Evolutionary conservation across 176 grass and related monocot species (phyloP).

Genomic region (Hordeum marinum): DNA sequence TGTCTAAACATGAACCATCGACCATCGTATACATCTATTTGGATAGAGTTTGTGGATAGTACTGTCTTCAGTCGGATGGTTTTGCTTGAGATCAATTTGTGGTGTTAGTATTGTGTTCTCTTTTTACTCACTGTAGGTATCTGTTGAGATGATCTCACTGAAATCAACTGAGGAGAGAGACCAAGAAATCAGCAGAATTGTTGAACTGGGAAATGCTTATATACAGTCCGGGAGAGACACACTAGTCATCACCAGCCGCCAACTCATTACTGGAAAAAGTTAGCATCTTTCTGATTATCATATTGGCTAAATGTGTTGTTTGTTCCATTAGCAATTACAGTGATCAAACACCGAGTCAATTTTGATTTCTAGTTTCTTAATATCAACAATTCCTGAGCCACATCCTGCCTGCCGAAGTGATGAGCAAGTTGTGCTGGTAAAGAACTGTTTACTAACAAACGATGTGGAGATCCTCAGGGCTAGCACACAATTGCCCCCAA

Average conservation of each 20-base stretch:
- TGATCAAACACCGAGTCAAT: neutral
- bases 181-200: conserved; percentile 65
- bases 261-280: conserved; percentile 91
- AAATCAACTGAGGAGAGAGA: conserved; percentile 68
- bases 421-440: conserved; percentile 1
- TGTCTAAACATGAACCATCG: conserved; percentile 16
- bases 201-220: conserved; percentile 74
- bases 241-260: conserved; percentile 78
- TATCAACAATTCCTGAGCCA: neutral
- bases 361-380: conserved; percentile 16
- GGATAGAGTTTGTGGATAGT: conserved; percentile 6
- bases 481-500: neutral
- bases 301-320: neutral
- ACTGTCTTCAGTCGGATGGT: neutral
- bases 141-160: conserved; percentile 84
- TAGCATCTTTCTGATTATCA: conserved; percentile 22
- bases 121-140: conserved; percentile 51
- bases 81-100: conserved; percentile 21
- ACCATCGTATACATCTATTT: neutral
- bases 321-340: neutral
- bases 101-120: conserved; percentile 15
- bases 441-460: neutral
- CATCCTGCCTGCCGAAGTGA: neutral
- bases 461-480: neutral
- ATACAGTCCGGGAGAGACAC: conserved; percentile 79